phyloP scores from a whole-genome alignment of 2,329 filamentous ascomycete genomes.

The Fusarium hostae region DNA sequence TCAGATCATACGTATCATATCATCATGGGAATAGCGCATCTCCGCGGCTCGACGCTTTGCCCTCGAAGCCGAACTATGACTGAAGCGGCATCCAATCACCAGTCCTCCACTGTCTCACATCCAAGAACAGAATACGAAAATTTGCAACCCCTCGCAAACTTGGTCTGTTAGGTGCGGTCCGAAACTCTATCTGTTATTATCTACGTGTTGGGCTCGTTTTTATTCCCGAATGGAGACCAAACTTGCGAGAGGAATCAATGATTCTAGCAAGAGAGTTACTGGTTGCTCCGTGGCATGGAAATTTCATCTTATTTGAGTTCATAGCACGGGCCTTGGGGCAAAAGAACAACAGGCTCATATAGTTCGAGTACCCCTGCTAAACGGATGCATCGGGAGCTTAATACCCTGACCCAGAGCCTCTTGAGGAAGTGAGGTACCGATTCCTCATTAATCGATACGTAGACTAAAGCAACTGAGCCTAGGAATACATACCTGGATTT shows the following conservation, averaged over 20 bases:
- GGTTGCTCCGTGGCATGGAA: neutral
- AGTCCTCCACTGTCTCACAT: neutral
- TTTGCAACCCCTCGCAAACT: neutral
- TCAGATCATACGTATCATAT: neutral
- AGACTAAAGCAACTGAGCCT: conserved; percentile 88
- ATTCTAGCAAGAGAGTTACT: no score
- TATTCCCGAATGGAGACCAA: fast-evolving
- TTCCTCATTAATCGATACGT: conserved; percentile 87
- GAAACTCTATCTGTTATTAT: neutral
- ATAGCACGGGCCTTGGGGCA: neutral
- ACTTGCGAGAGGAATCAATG: fast-evolving
- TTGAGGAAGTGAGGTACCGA: conserved; percentile 73
- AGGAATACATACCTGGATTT: conserved; percentile 93
- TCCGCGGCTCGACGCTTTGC: neutral
- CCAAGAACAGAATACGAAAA: neutral
- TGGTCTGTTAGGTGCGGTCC: no score
- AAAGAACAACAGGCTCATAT: neutral
- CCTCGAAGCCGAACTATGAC: neutral
- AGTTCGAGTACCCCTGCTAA: neutral
- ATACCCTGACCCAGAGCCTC: conserved; percentile 77
- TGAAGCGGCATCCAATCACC: neutral
- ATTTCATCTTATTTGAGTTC: neutral
- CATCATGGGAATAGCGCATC: neutral
- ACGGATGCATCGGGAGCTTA: conserved; percentile 74
- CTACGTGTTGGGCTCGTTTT: neutral